Evolutionary conservation across 2,329 filamentous ascomycete species (phyloP).

Genomic region (Rutstroemia sp.): DNA sequence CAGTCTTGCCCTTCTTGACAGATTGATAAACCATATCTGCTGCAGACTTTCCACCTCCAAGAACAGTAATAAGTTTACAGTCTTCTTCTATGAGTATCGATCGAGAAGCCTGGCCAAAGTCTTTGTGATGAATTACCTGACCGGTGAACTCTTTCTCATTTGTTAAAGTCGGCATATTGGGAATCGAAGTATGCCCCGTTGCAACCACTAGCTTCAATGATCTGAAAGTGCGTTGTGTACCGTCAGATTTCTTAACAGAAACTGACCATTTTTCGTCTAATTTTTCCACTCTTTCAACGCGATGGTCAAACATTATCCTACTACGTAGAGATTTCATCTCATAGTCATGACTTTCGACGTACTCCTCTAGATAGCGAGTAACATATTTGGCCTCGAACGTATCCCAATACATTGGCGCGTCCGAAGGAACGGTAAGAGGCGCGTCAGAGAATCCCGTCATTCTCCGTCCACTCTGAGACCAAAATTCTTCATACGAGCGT

Average conservation of each 20-base stretch:
- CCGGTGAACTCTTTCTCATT: neutral
- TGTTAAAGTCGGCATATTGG: constrained; percentile 19
- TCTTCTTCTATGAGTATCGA: neutral
- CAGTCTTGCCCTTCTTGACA: neutral
- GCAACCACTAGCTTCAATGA: constrained; percentile 28
- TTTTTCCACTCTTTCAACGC: constrained; percentile 19
- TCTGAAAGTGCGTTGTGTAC: neutral
- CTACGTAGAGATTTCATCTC: constrained; percentile 18
- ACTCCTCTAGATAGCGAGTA: constrained; percentile 24
- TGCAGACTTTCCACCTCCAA: constrained; percentile 5
- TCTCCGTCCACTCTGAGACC: constrained; percentile 27
- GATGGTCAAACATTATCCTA: constrained; percentile 18
- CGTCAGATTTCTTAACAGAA: neutral
- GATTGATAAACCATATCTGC: constrained; percentile 5
- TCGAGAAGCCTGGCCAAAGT: constrained; percentile 5
- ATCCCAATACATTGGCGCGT: constrained; percentile 21
- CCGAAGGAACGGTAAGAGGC: constrained; percentile 23
- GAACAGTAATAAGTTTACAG: neutral
- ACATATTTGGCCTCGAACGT: constrained; percentile 26
- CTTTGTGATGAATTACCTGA: constrained; percentile 4
- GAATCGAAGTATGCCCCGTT: constrained; percentile 28
- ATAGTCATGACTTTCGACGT: constrained; percentile 16
- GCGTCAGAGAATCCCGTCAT: constrained; percentile 28
- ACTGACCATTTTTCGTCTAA: constrained; percentile 15
- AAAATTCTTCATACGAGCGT: constrained; percentile 26